phyloP scores from a whole-genome alignment of 2,329 filamentous ascomycete genomes.

The Boeremia exigua region DNA sequence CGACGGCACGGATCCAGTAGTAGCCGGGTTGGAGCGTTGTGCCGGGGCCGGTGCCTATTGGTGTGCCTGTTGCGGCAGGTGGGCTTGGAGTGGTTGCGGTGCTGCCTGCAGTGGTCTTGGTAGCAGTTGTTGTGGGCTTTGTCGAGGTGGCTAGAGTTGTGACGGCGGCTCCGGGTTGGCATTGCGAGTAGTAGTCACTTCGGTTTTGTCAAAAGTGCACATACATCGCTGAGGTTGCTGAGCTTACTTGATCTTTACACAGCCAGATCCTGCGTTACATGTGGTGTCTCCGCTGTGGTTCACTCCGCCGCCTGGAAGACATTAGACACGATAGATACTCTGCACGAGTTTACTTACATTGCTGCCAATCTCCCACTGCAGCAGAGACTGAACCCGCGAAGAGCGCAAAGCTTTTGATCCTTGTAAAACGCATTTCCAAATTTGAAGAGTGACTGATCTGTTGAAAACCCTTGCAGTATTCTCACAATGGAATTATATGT shows the following conservation, averaged over 20 bases:
- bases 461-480: background rate
- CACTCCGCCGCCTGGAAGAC: slow-evolving; percentile 35
- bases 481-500: background rate
- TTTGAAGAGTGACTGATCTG: background rate
- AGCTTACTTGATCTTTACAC: slow-evolving; percentile 41
- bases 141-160: slow-evolving; percentile 20
- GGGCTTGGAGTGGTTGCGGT: slow-evolving; percentile 17
- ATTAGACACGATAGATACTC: background rate
- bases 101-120: slow-evolving; percentile 9
- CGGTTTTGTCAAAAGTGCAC: background rate
- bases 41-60: slow-evolving; percentile 47
- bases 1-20: slow-evolving; percentile 62
- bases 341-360: slow-evolving; percentile 31
- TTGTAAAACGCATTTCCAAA: slow-evolving; percentile 31
- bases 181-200: slow-evolving; percentile 50
- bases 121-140: slow-evolving; percentile 14
- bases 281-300: slow-evolving; percentile 35
- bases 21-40: slow-evolving; percentile 59
- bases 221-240: background rate
- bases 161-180: slow-evolving; percentile 45
- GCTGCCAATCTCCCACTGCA: slow-evolving; percentile 39
- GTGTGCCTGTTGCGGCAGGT: slow-evolving; percentile 30
- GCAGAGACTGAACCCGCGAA: slow-evolving; percentile 34
- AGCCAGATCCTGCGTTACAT: slow-evolving; percentile 35
- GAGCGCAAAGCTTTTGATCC: slow-evolving; percentile 26